These are phyloP conservation scores for Thelonectria olida DNA, from an alignment of 2,329 filamentous ascomycete species.

Conservation along the genomic window DNA sequence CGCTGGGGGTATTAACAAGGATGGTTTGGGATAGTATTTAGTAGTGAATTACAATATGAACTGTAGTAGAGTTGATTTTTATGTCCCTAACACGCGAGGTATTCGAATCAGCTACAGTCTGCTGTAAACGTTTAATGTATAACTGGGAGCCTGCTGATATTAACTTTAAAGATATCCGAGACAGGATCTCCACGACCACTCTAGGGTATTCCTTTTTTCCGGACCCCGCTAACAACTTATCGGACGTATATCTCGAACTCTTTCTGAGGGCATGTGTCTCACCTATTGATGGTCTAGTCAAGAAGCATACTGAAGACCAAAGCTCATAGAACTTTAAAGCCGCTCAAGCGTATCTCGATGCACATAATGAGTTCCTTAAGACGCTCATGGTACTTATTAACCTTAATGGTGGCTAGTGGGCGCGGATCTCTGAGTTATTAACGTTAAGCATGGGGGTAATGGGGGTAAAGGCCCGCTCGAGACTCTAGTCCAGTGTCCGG, in stretches of 20 bases:
- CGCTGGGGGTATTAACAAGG: neutral
- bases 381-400: constrained; percentile 8
- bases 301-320: neutral
- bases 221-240: neutral
- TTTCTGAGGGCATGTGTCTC: constrained; percentile 2
- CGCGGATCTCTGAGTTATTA: constrained; percentile 4
- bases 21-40: neutral
- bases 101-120: neutral
- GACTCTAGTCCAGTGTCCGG: too few species aligned
- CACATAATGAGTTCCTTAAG: neutral
- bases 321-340: neutral
- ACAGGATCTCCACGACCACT: constrained; percentile 1
- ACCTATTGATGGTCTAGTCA: constrained; percentile 2
- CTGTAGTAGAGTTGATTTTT: too few species aligned
- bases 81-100: too few species aligned
- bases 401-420: constrained; percentile 1
- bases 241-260: neutral
- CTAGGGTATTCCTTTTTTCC: constrained; percentile 8
- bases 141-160: neutral
- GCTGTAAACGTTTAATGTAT: constrained; percentile 1
- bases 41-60: too few species aligned
- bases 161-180: neutral
- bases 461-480: too few species aligned
- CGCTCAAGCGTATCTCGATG: constrained; percentile 2
- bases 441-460: too few species aligned